phyloP scores from a whole-genome alignment of 2,329 filamentous ascomycete species.

The Neofusicoccum ribis region DNA sequence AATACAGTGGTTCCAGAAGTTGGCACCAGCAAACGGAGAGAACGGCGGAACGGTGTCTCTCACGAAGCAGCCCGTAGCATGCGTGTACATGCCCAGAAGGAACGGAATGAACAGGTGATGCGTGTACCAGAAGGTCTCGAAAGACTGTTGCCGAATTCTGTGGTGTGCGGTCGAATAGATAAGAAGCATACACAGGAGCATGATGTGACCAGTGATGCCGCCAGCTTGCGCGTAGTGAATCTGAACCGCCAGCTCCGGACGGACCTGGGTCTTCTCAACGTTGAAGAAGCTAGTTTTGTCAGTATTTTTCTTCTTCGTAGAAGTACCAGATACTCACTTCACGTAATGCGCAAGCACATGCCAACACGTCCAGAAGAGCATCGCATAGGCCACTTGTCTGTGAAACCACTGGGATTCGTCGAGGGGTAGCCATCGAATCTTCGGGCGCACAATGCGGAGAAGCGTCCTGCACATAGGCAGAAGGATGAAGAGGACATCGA shows the following conservation, averaged over 20 bases:
- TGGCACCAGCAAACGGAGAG: constrained; percentile 79
- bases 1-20: constrained; percentile 90
- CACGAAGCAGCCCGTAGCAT: constrained; percentile 95
- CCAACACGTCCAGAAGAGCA: constrained; percentile 77
- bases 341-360: constrained; percentile 87
- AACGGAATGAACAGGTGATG: constrained; percentile 99
- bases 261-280: constrained; percentile 81
- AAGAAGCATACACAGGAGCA: constrained; percentile 98
- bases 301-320: not conserved
- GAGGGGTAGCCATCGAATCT: constrained; percentile 84
- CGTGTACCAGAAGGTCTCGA: constrained; percentile 99
- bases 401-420: constrained; percentile 98
- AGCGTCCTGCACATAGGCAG: constrained; percentile 94
- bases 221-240: constrained; percentile 90
- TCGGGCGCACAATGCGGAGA: constrained; percentile 80
- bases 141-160: constrained; percentile 93
- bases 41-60: constrained; percentile 71
- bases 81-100: constrained; percentile 88
- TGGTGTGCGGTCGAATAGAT: constrained; percentile 97
- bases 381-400: constrained; percentile 85
- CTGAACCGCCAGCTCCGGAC: constrained; percentile 76
- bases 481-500: constrained; percentile 85
- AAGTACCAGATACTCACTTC: constrained; percentile 63
- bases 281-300: constrained; percentile 79
- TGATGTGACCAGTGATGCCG: constrained; percentile 93